Evolutionary conservation across 768 basidiomycete species (phyloP).

Genomic region (Sarcomyxa edulis): DNA sequence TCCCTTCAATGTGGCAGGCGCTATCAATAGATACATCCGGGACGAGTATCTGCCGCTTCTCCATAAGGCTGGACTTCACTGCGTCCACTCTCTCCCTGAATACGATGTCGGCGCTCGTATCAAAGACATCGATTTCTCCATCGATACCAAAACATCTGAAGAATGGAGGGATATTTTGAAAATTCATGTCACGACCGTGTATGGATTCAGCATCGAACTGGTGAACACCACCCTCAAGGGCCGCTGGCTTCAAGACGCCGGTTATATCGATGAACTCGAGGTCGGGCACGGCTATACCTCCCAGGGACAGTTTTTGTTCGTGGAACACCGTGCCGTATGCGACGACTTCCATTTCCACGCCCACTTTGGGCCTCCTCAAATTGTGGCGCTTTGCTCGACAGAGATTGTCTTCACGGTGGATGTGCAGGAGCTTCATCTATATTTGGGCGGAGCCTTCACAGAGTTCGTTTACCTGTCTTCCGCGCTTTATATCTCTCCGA

Average conservation of each 20-base stretch:
- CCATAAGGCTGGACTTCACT: conserved; percentile 15
- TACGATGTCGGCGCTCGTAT: conserved; percentile 12
- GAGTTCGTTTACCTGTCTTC: conserved; percentile 4
- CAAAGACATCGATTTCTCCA: conserved; percentile 15
- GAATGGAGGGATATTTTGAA: conserved; percentile 6
- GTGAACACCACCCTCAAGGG: conserved; percentile 13
- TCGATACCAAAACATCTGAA: conserved; percentile 9
- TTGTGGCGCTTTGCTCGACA: conserved; percentile 13
- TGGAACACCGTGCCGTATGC: conserved; percentile 6
- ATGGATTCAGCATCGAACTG: conserved; percentile 6
- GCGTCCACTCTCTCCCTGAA: conserved; percentile 17
- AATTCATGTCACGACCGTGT: conserved; percentile 9
- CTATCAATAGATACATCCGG: conserved; percentile 11
- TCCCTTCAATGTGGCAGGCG: not conserved
- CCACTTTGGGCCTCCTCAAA: conserved; percentile 13
- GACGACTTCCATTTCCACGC: conserved; percentile 15
- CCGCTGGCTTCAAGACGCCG: conserved; percentile 4
- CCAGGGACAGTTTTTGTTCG: conserved; percentile 2
- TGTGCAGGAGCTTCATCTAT: conserved; percentile 9
- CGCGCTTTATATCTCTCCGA: not conserved
- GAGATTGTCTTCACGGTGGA: conserved; percentile 16
- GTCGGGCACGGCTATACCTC: conserved; percentile 6
- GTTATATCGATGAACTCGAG: conserved; percentile 5
- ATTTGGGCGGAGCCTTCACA: conserved; percentile 6
- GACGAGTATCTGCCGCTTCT: conserved; percentile 15